Evolutionary conservation across 192 early-diverging fungal genomes (phyloP).

Genomic region (Coemansia sp.): DNA sequence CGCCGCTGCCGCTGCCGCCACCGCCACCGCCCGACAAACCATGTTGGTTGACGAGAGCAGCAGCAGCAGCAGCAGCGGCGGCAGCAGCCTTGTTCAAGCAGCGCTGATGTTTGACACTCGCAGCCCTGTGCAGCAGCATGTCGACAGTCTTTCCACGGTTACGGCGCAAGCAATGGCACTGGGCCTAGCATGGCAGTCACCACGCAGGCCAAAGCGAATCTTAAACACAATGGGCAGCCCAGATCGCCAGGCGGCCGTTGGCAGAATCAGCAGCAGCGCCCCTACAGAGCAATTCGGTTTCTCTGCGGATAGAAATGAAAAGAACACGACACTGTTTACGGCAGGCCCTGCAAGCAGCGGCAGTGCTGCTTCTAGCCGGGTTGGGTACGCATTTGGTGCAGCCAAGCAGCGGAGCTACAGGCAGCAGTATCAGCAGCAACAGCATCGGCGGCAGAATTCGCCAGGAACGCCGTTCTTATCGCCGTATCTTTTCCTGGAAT

Average conservation of each 20-base stretch:
- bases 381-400: background rate
- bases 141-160: background rate
- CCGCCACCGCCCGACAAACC: background rate
- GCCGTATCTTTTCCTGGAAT: background rate
- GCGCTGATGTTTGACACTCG: conserved; percentile 1
- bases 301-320: background rate
- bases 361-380: background rate
- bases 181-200: background rate
- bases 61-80: too few species aligned
- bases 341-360: background rate
- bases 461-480: background rate
- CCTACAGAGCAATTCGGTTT: background rate
- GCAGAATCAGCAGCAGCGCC: background rate
- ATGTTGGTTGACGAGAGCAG: background rate
- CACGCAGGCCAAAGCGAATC: background rate
- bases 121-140: background rate
- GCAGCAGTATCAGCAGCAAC: conserved; percentile 17
- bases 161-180: conserved; percentile 8
- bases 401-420: conserved; percentile 13
- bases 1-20: background rate
- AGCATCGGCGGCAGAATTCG: conserved; percentile 4
- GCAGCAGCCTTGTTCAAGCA: background rate
- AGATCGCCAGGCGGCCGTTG: background rate
- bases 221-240: background rate
- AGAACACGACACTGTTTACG: background rate